Evolutionary conservation across 2,329 filamentous ascomycete species (phyloP), one percentile per base, ranked within the genome.

Genomic region (Penicillium freii): DNA sequence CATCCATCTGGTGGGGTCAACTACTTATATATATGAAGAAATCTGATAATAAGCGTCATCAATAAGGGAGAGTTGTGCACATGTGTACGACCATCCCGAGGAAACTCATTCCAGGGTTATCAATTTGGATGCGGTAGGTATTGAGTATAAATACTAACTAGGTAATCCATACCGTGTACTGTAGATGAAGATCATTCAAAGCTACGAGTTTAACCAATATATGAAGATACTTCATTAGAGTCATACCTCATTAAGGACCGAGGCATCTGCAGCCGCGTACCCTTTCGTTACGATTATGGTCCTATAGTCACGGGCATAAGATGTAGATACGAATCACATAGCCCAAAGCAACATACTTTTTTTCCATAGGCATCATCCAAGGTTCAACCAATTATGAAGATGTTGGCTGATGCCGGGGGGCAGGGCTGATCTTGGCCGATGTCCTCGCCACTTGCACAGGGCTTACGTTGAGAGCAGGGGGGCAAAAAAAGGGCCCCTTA

Each of bases 371-470:
- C 19, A 43, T 15, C 39, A 23, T 43, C 21, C 40, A 27, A 44
- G 23, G 11, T 39, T 39, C 29, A 53, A 39, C 56, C 48, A 59
- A 61, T 59, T 49, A 45, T 31, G 51, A 42, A 42, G 34, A 36
- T 38, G 25, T 56, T 59, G 15, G 29, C 46, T 29, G 54, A 49
- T 51, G 47, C 15, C 5, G 8, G 10, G 39, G 40, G 40, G 19
- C 39, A 19, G 36, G 36, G n/a, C 42, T n/a, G 9, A 48, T 54
- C 45, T 51, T 42, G 39, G 48, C 50, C 36, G 40, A 51, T 45
- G 48, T 42, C 44, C 51, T 61, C 54, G 59, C 57, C 58, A 60
- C 55, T 53, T 51, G 43, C 21, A 36, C 21, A n/a, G 17, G 17
- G 17, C 40, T n/a, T 27, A 13, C 17, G 44, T 44, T 27, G 19